phyloP scores from a whole-genome alignment of 2,329 filamentous ascomycete genomes.

The Ceratocystis huliohia region DNA sequence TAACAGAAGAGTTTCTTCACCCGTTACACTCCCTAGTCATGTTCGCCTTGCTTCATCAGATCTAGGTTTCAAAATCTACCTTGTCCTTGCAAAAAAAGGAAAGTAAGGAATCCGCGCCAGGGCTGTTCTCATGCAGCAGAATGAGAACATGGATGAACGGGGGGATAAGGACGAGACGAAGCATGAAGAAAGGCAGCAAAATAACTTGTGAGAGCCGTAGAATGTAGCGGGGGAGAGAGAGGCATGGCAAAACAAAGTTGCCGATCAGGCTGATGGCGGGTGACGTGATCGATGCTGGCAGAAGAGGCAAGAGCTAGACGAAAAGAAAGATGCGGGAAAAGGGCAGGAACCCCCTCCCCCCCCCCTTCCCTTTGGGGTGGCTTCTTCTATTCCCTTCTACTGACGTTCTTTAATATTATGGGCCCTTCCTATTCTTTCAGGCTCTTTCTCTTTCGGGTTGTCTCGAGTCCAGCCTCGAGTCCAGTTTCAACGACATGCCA shows the following conservation, averaged over 20 bases:
- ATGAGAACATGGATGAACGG: background rate
- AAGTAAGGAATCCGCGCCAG: slow-evolving; percentile 3
- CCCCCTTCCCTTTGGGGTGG: too few species aligned
- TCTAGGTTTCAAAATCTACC: background rate
- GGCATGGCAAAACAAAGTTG: too few species aligned
- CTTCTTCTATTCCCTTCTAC: background rate
- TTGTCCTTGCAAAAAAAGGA: slow-evolving; percentile 1
- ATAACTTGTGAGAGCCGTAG: background rate
- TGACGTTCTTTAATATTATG: background rate
- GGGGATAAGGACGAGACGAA: background rate
- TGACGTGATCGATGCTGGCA: too few species aligned
- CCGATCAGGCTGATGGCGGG: too few species aligned
- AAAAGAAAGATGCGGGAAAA: background rate
- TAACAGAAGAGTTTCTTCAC: background rate
- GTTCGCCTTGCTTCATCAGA: background rate
- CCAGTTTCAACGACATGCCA: background rate
- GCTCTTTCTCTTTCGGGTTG: background rate
- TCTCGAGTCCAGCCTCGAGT: background rate
- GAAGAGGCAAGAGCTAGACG: background rate
- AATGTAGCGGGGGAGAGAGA: background rate
- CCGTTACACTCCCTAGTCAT: background rate
- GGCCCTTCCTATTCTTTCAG: background rate
- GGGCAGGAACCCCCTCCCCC: background rate
- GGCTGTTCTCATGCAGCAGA: slow-evolving; percentile 3
- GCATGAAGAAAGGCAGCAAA: background rate